Conservation (phyloP, 176 grass and related monocot species). For the Elaeis guineensis region DNA sequence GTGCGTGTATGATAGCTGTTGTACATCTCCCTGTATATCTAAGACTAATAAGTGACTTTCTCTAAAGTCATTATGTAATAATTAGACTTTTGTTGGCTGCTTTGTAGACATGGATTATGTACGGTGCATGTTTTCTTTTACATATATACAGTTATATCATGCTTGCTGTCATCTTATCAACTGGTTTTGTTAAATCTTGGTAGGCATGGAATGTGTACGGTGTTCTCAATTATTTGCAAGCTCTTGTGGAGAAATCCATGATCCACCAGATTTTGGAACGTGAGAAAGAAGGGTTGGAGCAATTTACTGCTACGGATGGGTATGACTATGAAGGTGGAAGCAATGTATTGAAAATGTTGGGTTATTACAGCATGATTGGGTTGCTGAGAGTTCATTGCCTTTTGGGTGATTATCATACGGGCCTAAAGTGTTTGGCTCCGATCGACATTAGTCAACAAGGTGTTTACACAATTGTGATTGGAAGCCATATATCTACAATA, state of each 20-base stretch:
- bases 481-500: constrained; percentile 92
- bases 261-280: constrained; percentile 85
- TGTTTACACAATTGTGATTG: constrained; percentile 91
- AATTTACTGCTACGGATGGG: constrained; percentile 75
- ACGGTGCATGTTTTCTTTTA: too few species aligned
- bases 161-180: too few species aligned
- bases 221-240: constrained; percentile 93
- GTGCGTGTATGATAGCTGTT: too few species aligned
- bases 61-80: too few species aligned
- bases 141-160: too few species aligned
- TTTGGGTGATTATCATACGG: constrained; percentile 89
- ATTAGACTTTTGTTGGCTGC: too few species aligned
- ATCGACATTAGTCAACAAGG: constrained; percentile 95
- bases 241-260: constrained; percentile 93
- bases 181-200: not conserved
- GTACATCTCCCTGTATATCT: too few species aligned
- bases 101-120: too few species aligned
- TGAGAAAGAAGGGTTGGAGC: constrained; percentile 87
- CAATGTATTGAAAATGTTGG: constrained; percentile 95
- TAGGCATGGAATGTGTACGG: constrained; percentile 96
- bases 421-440: constrained; percentile 76
- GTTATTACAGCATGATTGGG: constrained; percentile 99
- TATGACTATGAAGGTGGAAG: constrained; percentile 93
- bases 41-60: too few species aligned
- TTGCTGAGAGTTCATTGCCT: constrained; percentile 96